Percentiles rank a stretch among this genome's conserved stretches.
Conservation (phyloP, 2,329 filamentous ascomycete species). For the Calonectria fujianensis region DNA sequence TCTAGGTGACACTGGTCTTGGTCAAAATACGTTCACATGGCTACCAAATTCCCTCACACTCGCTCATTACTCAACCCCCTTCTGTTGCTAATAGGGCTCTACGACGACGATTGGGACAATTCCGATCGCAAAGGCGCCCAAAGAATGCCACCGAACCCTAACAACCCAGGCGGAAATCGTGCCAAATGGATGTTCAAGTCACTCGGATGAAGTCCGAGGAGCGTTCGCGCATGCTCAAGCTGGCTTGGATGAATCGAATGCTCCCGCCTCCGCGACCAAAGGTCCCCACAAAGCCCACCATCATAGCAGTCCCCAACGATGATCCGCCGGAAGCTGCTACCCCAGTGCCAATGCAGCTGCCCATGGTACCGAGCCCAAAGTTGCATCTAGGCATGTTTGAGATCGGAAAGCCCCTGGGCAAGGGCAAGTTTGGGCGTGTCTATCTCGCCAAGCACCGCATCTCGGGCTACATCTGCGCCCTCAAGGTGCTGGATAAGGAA, state of each 20-base stretch:
- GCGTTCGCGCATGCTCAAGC: slow-evolving; percentile 14
- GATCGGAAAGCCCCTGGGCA: slow-evolving; percentile 82
- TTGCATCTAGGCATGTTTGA: slow-evolving; percentile 79
- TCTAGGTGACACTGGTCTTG: slow-evolving; percentile 7
- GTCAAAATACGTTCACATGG: slow-evolving; percentile 11
- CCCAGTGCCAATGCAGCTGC: background rate
- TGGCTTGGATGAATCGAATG: slow-evolving; percentile 16
- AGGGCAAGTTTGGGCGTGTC: slow-evolving; percentile 84
- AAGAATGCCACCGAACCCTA: slow-evolving; percentile 16
- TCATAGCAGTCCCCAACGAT: background rate
- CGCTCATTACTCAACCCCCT: slow-evolving; percentile 2
- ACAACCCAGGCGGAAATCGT: slow-evolving; percentile 11
- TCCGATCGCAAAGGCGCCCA: slow-evolving; percentile 1
- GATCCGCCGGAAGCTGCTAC: background rate
- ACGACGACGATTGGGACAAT: slow-evolving; percentile 13
- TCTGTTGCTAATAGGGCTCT: background rate
- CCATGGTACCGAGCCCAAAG: background rate
- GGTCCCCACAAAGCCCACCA: background rate
- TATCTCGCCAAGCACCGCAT: slow-evolving; percentile 81
- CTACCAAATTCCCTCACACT: slow-evolving; percentile 9
- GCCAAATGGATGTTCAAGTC: slow-evolving; percentile 12
- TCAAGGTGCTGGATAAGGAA: slow-evolving; percentile 83
- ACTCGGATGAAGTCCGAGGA: slow-evolving; percentile 3
- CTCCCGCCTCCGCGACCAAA: slow-evolving; percentile 14
- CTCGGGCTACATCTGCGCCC: slow-evolving; percentile 81